Percentiles rank a stretch among this genome's conserved stretches.
phyloP scores from a whole-genome alignment of 257 asterid genomes.

The Hygrophila difformis region DNA sequence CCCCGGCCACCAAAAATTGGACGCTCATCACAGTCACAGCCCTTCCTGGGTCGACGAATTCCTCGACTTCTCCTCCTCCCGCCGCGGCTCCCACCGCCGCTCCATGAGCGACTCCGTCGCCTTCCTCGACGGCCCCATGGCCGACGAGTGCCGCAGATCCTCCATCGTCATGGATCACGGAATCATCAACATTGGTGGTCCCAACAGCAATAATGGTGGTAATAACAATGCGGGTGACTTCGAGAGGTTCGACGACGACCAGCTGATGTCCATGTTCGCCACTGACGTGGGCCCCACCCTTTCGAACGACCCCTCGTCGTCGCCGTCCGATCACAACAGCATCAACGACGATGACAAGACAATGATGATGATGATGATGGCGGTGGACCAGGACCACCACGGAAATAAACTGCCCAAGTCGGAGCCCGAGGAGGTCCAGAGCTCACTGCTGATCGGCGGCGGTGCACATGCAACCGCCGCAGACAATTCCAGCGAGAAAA shows the following conservation, averaged over 20 bases:
- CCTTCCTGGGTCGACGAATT: constrained; percentile 76
- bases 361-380: not conserved
- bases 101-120: constrained; percentile 79
- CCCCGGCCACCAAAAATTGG: no score
- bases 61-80: constrained; percentile 65
- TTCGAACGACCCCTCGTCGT: constrained; percentile 57
- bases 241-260: constrained; percentile 78
- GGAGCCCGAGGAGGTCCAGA: constrained; percentile 65
- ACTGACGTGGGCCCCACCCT: constrained; percentile 31
- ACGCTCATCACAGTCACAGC: no score
- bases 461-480: constrained; percentile 12
- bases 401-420: constrained; percentile 52
- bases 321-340: constrained; percentile 78
- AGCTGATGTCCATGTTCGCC: constrained; percentile 68
- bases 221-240: constrained; percentile 18
- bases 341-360: constrained; percentile 34
- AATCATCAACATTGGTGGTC: no score
- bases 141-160: constrained; percentile 54
- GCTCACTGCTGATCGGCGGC: constrained; percentile 23
- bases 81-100: constrained; percentile 67
- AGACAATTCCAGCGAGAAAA: constrained; percentile 38
- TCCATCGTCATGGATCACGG: no score
- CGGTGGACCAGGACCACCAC: constrained; percentile 2
- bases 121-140: constrained; percentile 59
- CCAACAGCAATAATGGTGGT: not conserved